Evolutionary conservation across 1,284 basidiomycete genomes (phyloP).

Genomic region (Malassezia sympodialis): DNA sequence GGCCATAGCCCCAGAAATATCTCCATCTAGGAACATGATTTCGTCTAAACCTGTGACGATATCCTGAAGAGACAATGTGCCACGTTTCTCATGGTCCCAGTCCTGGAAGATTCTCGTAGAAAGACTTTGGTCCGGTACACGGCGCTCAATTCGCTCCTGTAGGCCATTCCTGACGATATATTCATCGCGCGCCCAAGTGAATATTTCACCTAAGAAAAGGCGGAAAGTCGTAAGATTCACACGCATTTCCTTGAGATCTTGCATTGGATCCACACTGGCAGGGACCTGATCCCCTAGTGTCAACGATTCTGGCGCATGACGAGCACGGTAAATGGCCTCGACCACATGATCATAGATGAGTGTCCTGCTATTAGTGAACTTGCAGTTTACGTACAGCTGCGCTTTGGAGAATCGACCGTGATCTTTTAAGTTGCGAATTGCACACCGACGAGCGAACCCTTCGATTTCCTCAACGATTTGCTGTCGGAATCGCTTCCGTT

Average conservation of each 20-base stretch:
- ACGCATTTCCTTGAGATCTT: constrained; percentile 59
- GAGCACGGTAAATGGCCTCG: constrained; percentile 43
- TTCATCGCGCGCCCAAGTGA: constrained; percentile 92
- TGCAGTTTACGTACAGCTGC: constrained; percentile 76
- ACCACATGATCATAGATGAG: constrained; percentile 46
- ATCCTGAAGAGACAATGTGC: constrained; percentile 57
- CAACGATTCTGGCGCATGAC: constrained; percentile 30
- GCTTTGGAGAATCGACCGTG: constrained; percentile 77
- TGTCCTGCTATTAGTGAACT: constrained; percentile 8
- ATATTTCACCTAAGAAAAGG: constrained; percentile 80
- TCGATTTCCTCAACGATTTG: constrained; percentile 92
- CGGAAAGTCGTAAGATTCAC: constrained; percentile 79
- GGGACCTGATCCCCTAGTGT: constrained; percentile 2
- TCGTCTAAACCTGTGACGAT: constrained; percentile 77
- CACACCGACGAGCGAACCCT: constrained; percentile 86
- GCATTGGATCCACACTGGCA: constrained; percentile 6
- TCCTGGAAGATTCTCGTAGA: constrained; percentile 31
- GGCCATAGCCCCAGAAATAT: constrained; percentile 93
- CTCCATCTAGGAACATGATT: constrained; percentile 64
- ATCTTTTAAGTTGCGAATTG: constrained; percentile 75
- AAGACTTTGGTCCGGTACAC: constrained; percentile 39
- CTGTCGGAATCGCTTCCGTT: constrained; percentile 73
- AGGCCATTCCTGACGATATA: constrained; percentile 60
- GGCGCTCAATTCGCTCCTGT: constrained; percentile 43
- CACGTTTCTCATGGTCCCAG: constrained; percentile 41